Base-by-base conservation (phyloP, 2,329 filamentous ascomycete species). In the Monilinia fructicola region DNA sequence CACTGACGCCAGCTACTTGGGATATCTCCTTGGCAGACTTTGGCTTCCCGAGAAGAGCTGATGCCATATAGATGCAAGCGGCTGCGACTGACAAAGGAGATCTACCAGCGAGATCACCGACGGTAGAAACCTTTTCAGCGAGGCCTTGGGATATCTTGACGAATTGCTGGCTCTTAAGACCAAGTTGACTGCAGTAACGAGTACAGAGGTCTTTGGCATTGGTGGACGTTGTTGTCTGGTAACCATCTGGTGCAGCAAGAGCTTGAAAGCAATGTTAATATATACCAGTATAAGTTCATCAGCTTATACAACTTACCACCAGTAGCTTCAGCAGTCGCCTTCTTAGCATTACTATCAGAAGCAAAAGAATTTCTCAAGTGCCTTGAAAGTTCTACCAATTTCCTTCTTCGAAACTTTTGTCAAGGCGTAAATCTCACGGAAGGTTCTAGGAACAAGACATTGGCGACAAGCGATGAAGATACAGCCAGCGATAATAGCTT, bases 401-500 rank as follows among this genome's bases (percentile, higher is more conserved):
- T 99, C 96, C 81, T 98, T 98, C 82, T 98, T 97, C 68, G 90
- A 89, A 38, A 99, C 94, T 72, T 91, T 92, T 11, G 95, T 99
- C 77, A 98, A 83, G 69, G 92, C 90, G 80, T 91, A 96, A 74
- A 99, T 95, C 78, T 99, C 96, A 59, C 91, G 88, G 81, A 99
- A 99, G 4, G 93, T 96, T 71, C 95, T 90, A 5, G 91, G 90
- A 40, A 93, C 90, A 69, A 88, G 87, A 76, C 92, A 90, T 78
- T 97, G 92, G 54, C 95, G 92, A 78, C 94, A 98, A 52, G 95
- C 93, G 74, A 99, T 94, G 82, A 99, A 98, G 78, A 99, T 95
- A 79, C 93, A 97, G 9, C 93, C 93, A 6, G 95, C 95, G 72
- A 98, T 94, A 72, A 99, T 90, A 66, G 92, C 91, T 73, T 98